These are phyloP conservation scores for Iodosphaeria phyllophila DNA, from an alignment of 2,329 filamentous ascomycete species.

Conservation along the genomic window DNA sequence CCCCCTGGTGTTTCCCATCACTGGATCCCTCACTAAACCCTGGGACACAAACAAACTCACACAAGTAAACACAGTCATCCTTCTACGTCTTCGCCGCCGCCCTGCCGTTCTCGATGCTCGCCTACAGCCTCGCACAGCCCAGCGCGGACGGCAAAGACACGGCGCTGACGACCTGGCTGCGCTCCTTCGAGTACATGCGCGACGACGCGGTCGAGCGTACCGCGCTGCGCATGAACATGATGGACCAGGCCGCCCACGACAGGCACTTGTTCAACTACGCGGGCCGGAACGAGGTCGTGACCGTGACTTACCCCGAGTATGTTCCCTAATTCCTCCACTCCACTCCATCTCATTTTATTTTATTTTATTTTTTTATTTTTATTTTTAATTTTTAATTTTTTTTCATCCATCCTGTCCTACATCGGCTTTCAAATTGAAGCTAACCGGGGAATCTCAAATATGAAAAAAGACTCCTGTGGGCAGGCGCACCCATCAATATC, in stretches of 20 bases:
- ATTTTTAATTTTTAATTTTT: too few relatives aligned
- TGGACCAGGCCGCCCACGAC: conserved; percentile 38
- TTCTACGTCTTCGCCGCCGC: conserved; percentile 26
- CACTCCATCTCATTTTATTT: conserved; percentile 1
- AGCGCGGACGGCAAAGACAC: conserved; percentile 30
- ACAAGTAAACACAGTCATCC: conserved; percentile 19
- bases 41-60: conserved; percentile 2
- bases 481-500: conserved; percentile 31
- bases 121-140: conserved; percentile 30
- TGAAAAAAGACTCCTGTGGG: conserved; percentile 24
- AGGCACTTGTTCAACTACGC: conserved; percentile 32
- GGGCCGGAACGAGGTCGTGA: conserved; percentile 18
- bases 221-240: conserved; percentile 27
- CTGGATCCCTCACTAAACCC: too few relatives aligned
- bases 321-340: too few relatives aligned
- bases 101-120: conserved; percentile 22
- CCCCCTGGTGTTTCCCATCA: too few relatives aligned
- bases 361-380: not conserved
- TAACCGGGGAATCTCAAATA: not conserved
- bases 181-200: conserved; percentile 25
- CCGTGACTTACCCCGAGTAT: conserved; percentile 37
- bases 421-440: too few relatives aligned
- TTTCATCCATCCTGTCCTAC: too few relatives aligned
- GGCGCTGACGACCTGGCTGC: conserved; percentile 24
- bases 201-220: conserved; percentile 33